Base-by-base conservation (phyloP, 768 basidiomycete species). In the Paxillus involutus region DNA sequence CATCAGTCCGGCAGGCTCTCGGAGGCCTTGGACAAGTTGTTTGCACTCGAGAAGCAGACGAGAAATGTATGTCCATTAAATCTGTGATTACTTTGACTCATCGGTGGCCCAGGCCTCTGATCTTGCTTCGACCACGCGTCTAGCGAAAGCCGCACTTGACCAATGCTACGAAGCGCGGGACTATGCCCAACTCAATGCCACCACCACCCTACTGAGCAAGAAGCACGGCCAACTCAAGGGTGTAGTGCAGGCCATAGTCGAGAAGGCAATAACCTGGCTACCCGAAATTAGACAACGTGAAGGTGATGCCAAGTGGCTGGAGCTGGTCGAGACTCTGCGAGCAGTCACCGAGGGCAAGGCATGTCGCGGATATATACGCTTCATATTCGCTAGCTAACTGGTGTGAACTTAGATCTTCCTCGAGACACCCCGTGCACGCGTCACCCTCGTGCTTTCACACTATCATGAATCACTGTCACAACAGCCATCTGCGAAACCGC, bases 331-430 rank as follows among this genome's bases (percentile, higher is more conserved):
- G 73, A 96, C 94, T 5, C 70, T 99, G 60, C 83, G 96, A 66
- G 77, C 80, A 41, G 91, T 99, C 40, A 96, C 97, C 0, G 97
- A 99, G 76, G 97, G 97, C 49, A 99, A 98, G 85, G 96, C 89
- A 61, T 53, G 84, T 69, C 32, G 21, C 49, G 33, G 41, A 32
- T 21, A 24, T n/a, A 5, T 21, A 29, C 35, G 37, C 30, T 48
- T 14, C 9, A 14, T 44, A 4, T 16, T 30, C 13, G 43, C 13
- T 49, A n/a, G 41, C 50, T 52, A 29, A 49, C 50, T 50, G 37
- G 42, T 51, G 9, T 21, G 49, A 19, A 24, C 47, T 44, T 62
- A 97, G 94, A 93, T 99, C 58, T 98, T 94, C 77, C 77, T 99
- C 45, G 97, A 99, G 76, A 93, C 97, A 2, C 94, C 93, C 24